Evolutionary conservation across 148 eudicot species (phyloP).

Genomic region (Rhododendron molle): DNA sequence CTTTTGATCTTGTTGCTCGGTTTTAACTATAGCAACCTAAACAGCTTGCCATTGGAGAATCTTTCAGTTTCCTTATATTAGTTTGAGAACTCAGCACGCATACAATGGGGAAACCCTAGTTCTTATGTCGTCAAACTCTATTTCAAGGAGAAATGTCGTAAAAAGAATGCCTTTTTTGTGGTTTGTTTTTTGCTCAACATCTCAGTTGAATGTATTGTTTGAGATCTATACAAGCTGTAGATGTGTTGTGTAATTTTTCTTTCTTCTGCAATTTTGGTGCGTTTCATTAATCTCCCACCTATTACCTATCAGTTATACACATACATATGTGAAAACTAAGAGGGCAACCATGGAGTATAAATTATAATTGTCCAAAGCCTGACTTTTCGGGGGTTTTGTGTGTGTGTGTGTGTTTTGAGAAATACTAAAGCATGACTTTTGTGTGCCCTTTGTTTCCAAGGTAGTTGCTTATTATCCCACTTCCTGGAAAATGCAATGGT

Average conservation of each 20-base stretch:
- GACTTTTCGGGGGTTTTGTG: too few relatives aligned
- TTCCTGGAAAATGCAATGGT: background rate
- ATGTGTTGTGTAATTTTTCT: background rate
- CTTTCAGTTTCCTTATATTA: background rate
- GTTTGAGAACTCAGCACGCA: background rate
- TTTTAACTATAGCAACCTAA: background rate
- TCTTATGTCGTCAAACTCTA: background rate
- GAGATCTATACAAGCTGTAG: background rate
- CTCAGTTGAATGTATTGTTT: too few relatives aligned
- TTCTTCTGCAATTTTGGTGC: background rate
- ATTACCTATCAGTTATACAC: background rate
- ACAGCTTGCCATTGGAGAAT: background rate
- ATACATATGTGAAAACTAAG: background rate
- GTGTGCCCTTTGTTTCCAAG: background rate
- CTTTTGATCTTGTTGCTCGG: background rate
- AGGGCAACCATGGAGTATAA: background rate
- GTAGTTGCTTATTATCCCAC: background rate
- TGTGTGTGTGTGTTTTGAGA: too few relatives aligned
- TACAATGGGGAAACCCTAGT: too few relatives aligned
- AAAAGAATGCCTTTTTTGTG: background rate
- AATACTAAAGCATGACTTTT: background rate
- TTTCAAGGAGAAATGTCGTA: background rate
- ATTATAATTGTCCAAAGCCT: background rate
- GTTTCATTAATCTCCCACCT: background rate
- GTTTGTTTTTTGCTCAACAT: too few relatives aligned